Evolutionary conservation across 2,329 filamentous ascomycete species (phyloP), one percentile per base, ranked within the genome.

Genomic region (Aphanoascus verrucosus): DNA sequence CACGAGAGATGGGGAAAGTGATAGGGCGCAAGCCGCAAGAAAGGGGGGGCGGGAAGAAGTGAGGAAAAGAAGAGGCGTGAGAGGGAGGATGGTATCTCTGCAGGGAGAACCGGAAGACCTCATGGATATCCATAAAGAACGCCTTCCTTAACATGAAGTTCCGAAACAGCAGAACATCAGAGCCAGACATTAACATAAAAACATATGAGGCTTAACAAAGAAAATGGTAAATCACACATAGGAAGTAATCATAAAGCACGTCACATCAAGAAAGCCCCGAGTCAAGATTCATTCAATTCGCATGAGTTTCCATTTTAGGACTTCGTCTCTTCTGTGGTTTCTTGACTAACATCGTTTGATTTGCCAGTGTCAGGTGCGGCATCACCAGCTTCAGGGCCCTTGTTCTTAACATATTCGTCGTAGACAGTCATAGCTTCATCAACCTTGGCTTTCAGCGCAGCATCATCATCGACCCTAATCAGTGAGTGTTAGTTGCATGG

Each of bases 361-460:
- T 76, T 76, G 55, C 66, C 55, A 53, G 71, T 64, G 56, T 77
- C 74, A 50, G 55, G 61, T 56, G 66, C 51, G 53, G 66, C 59
- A 57, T 70, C 70, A 51, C 67, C 69, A 52, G 74, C 72, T 17
- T 46, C 50, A n/a, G 7, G 7, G 58, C 69, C 69, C 70, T 93
- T 88, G 67, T 81, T 82, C 83, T 97, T 97, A 75, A 97, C 85
- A 72, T 98, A 98, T 74, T 98, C 93, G 67, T 98, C 89, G 71
- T 97, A 98, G 64, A 98, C 93, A 63, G 82, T 87, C 69, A 98
- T 85, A 61, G 93, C 93, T 77, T 98, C 93, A 57, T 95, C 88
- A 56, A 98, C 93, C 85, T 98, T 98, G 71, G 84, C 82, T 69
- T 88, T 87, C 56, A 98, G 85, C 68, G 90, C 87, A 63, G 77